Percentiles rank a stretch among this genome's conserved stretches.
Conservation (phyloP, 805 yeast species). For the Danielozyma ontarioensis region DNA sequence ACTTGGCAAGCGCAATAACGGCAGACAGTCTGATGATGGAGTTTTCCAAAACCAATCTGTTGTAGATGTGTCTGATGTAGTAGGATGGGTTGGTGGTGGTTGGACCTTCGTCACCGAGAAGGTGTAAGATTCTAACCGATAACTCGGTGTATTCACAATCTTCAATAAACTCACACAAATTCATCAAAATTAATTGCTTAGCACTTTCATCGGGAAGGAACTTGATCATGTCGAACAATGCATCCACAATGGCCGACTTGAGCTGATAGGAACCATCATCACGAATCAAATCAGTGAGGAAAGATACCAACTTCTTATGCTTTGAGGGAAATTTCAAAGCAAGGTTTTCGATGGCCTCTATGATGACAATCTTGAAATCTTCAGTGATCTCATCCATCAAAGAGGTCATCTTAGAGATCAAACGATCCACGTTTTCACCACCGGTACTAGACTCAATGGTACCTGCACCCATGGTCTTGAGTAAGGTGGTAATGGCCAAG, state of each 20-base stretch:
- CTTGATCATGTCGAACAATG: constrained; percentile 85
- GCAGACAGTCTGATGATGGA: constrained; percentile 95
- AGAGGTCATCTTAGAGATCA: constrained; percentile 79
- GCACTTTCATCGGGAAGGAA: constrained; percentile 70
- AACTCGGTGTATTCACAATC: constrained; percentile 96
- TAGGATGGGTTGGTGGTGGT: constrained; percentile 76
- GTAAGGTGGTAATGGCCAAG: constrained; percentile 91
- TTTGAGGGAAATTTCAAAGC: constrained; percentile 92
- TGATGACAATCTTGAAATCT: constrained; percentile 90
- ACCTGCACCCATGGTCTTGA: constrained; percentile 87
- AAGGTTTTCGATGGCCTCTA: constrained; percentile 89
- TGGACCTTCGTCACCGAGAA: constrained; percentile 95
- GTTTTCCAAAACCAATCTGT: constrained; percentile 93
- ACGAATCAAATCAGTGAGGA: constrained; percentile 77
- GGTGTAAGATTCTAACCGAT: constrained; percentile 85
- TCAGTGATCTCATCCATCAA: constrained; percentile 93
- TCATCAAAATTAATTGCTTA: constrained; percentile 76
- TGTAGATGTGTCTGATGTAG: constrained; percentile 93
- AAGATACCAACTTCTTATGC: constrained; percentile 74
- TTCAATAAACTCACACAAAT: constrained; percentile 93
- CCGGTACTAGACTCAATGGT: constrained; percentile 30
- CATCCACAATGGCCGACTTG: constrained; percentile 86
- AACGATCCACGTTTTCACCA: constrained; percentile 74
- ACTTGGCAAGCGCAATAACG: constrained; percentile 85
- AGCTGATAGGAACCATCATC: constrained; percentile 87